These are phyloP conservation scores for Dalbergia cultrata DNA, from an alignment of 306 rosid species.

Conservation along the genomic window DNA sequence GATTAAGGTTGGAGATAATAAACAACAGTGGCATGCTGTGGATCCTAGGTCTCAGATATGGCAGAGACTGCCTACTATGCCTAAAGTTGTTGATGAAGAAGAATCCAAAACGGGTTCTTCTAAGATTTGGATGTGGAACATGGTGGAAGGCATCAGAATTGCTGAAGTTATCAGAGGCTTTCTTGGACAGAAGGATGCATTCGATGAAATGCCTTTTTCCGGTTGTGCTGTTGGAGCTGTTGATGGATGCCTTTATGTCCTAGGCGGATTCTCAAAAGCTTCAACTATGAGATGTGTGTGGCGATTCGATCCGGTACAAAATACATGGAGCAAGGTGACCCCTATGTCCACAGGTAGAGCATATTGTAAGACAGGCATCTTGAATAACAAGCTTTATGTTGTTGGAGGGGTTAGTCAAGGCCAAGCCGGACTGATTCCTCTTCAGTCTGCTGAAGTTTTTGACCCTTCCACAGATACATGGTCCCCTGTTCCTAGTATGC, in stretches of 20 bases:
- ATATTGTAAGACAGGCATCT: constrained; percentile 85
- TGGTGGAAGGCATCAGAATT: constrained; percentile 77
- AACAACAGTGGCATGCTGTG: constrained; percentile 77
- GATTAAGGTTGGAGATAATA: constrained; percentile 76
- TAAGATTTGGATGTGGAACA: constrained; percentile 74
- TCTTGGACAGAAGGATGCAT: constrained; percentile 79
- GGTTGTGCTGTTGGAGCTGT: constrained; percentile 91
- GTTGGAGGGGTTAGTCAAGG: constrained; percentile 96
- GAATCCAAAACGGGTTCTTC: constrained; percentile 65
- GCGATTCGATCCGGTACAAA: constrained; percentile 76
- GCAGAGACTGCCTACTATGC: constrained; percentile 92
- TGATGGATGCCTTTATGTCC: constrained; percentile 87
- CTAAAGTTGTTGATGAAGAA: constrained; percentile 64
- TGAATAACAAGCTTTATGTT: constrained; percentile 88
- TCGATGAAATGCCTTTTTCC: constrained; percentile 87
- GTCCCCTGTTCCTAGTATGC: constrained; percentile 90
- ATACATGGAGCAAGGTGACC: constrained; percentile 73
- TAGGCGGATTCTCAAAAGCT: constrained; percentile 90
- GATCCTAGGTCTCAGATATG: constrained; percentile 81
- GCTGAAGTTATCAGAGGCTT: constrained; percentile 80
- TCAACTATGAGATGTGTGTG: constrained; percentile 84
- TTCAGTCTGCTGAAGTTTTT: constrained; percentile 93
- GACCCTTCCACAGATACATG: constrained; percentile 76
- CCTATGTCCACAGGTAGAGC: constrained; percentile 91
- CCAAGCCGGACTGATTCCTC: constrained; percentile 82